Base-by-base conservation (phyloP, 371 early-diverging fungal species). In the Circinella umbellata region DNA sequence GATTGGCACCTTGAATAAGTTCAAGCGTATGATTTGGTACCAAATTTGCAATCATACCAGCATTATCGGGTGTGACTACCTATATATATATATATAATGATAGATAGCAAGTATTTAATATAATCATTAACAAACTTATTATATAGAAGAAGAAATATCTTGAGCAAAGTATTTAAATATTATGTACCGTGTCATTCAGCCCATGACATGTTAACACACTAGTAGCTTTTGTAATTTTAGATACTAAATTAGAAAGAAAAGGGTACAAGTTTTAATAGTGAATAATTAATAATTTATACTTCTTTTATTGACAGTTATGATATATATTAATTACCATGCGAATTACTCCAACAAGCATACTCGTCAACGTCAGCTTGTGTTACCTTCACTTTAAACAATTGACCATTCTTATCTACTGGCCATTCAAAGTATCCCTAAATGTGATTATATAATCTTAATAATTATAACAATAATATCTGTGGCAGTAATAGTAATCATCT, bases 161-260 rank as follows among this genome's bases (percentile, higher is more conserved):
- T 27, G 27, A 17, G 0, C 46, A 34, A 51, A 51, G 51, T 57
- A 9, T 17, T 15, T 17, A n/a, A n/a, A 17, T n/a, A 27, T 7
- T 68, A 55, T 35, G n/a, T 57, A 57, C 57, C 57, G 57, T 57
- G 69, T 90, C 90, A 38, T 75, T 74, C 11, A 84, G 75, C 4
- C 90, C 90, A 75, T 90, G 89, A 61, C 80, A 80, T 36, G 88
- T 81, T 60, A 90, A 78, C n/a, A 90, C 81, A 61, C 83, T 80
- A 11, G 87, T 89, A 54, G 83, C 76, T 20, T 81, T 70, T 6
- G 90, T 84, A 69, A 90, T 85, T 59, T 81, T 80, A 14, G 77
- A 63, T 1, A 87, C 78, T 76, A 36, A 36, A 38, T 14, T 37
- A 36, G 8, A 14, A n/a, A 13, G 42, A 53, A 13, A 42, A 54